phyloP scores from a whole-genome alignment of 1,139 yeast species.

The Trichomonascaceae sp. region DNA sequence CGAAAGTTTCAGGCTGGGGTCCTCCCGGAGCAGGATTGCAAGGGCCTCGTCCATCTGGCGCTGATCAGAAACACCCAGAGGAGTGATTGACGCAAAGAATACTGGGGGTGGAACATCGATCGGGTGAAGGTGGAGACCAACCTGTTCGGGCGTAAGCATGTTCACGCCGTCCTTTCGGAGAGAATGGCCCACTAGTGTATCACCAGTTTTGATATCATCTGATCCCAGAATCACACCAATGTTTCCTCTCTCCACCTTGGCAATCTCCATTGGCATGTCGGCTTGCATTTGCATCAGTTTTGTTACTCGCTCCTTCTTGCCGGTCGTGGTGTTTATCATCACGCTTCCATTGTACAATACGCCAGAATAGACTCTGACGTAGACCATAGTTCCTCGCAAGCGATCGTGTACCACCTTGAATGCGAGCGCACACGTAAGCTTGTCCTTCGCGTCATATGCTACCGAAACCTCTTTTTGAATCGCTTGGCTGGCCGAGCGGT shows the following conservation, averaged over 20 bases:
- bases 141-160: slow-evolving; percentile 23
- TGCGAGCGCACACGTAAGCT: slow-evolving; percentile 67
- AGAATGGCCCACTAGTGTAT: slow-evolving; percentile 55
- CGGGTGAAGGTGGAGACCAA: slow-evolving; percentile 47
- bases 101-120: slow-evolving; percentile 87
- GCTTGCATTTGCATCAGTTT: slow-evolving; percentile 81
- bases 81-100: slow-evolving; percentile 75
- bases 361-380: slow-evolving; percentile 82
- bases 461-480: slow-evolving; percentile 41
- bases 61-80: slow-evolving; percentile 61
- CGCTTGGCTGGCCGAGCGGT: slow-evolving; percentile 23
- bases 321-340: slow-evolving; percentile 57
- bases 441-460: slow-evolving; percentile 40
- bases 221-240: slow-evolving; percentile 81
- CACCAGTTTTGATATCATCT: slow-evolving; percentile 79
- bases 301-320: slow-evolving; percentile 50
- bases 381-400: slow-evolving; percentile 65
- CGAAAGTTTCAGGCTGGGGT: slow-evolving; percentile 55
- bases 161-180: slow-evolving; percentile 36
- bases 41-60: slow-evolving; percentile 58
- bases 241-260: slow-evolving; percentile 54
- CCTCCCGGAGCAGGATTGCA: slow-evolving; percentile 58
- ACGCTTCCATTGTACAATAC: slow-evolving; percentile 46
- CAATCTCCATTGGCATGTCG: slow-evolving; percentile 63
- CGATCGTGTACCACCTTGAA: slow-evolving; percentile 86